Conservation (phyloP, 2,329 filamentous ascomycete species). For the Claviceps arundinis region DNA sequence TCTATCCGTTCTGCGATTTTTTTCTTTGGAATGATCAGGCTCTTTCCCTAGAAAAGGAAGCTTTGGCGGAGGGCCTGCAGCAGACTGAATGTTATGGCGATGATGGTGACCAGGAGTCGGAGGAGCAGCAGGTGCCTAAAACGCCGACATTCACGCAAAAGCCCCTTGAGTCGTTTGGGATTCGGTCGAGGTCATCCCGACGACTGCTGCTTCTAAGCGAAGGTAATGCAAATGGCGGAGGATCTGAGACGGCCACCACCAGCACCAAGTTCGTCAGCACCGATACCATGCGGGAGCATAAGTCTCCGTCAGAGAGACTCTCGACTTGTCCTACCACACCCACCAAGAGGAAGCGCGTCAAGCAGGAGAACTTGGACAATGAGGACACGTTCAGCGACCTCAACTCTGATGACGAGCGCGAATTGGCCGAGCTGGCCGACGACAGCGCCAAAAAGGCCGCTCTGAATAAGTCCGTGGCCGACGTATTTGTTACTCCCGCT, state of each 20-base stretch:
- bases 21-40: conserved; percentile 33
- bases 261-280: background rate
- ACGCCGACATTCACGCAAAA: conserved; percentile 17
- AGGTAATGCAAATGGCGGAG: background rate
- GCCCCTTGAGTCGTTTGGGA: conserved; percentile 17
- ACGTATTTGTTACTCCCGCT: conserved; percentile 15
- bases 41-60: conserved; percentile 15
- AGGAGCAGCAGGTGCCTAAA: conserved; percentile 9
- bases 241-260: background rate
- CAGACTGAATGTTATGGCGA: background rate
- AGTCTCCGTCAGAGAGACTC: background rate
- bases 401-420: conserved; percentile 25
- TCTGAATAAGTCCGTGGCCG: conserved; percentile 2
- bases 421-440: conserved; percentile 24
- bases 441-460: conserved; percentile 17
- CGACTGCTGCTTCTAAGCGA: background rate
- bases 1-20: conserved; percentile 26
- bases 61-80: conserved; percentile 3
- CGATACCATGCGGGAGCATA: background rate
- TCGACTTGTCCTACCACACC: conserved; percentile 2
- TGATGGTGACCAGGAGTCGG: background rate
- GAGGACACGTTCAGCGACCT: conserved; percentile 21
- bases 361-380: conserved; percentile 12
- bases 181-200: conserved; percentile 13
- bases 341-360: conserved; percentile 18